Conservation (phyloP, 2,329 filamentous ascomycete genomes). For the Fusarium lateritium region DNA sequence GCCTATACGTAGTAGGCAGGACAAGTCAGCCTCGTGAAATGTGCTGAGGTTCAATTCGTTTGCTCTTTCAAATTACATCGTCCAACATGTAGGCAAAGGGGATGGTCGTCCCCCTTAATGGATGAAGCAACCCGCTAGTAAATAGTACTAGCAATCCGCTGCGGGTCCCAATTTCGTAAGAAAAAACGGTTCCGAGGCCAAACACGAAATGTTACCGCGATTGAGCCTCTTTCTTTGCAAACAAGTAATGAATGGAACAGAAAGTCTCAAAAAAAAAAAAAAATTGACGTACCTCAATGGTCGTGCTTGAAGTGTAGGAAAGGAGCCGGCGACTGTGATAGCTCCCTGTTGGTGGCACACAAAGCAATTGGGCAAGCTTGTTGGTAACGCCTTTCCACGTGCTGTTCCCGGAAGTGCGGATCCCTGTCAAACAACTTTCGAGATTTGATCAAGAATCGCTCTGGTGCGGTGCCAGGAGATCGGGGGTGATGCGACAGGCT, state of each 20-base stretch:
- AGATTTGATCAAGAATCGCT: constrained; percentile 33
- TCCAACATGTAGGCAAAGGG: constrained; percentile 20
- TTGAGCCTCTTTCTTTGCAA: constrained; percentile 12
- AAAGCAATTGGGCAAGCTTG: constrained; percentile 23
- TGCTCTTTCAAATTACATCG: constrained; percentile 19
- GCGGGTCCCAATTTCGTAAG: constrained; percentile 44
- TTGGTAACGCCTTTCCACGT: constrained; percentile 46
- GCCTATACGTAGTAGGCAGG: constrained; percentile 18
- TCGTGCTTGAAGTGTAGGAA: constrained; percentile 7
- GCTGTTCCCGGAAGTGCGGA: constrained; percentile 43
- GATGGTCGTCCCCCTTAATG: constrained; percentile 18
- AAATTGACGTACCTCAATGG: constrained; percentile 24
- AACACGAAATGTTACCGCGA: constrained; percentile 34
- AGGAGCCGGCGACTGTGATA: constrained; percentile 2
- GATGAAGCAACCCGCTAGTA: constrained; percentile 25
- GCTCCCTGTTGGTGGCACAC: constrained; percentile 23
- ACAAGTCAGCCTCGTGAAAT: constrained; percentile 34
- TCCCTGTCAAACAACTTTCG: constrained; percentile 44
- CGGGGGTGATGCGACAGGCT: constrained; percentile 30
- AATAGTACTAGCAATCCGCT: constrained; percentile 41
- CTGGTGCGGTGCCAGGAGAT: constrained; percentile 23
- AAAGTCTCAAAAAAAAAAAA: not conserved
- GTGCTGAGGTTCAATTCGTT: constrained; percentile 21
- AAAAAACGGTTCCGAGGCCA: constrained; percentile 21
- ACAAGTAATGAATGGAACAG: constrained; percentile 1